Evolutionary conservation across 1,284 basidiomycete genomes (phyloP).

Genomic region (Phellinidium pouzarii): DNA sequence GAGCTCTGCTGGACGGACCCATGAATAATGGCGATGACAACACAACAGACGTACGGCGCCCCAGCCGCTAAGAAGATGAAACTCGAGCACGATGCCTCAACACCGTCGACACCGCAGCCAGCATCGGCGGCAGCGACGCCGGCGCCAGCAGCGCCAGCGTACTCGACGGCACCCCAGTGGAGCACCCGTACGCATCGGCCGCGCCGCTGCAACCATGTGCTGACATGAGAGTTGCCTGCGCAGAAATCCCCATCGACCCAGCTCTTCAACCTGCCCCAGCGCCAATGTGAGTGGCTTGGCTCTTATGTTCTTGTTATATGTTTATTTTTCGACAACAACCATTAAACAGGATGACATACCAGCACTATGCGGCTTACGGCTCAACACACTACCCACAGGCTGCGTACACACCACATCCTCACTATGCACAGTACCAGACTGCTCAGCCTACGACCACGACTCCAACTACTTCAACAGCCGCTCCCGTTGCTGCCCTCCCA

Average conservation of each 20-base stretch:
- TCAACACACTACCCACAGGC: slow-evolving; percentile 47
- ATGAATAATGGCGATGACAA: slow-evolving; percentile 16
- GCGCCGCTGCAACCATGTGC: slow-evolving; percentile 17
- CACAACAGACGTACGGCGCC: slow-evolving; percentile 5
- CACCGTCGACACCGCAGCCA: slow-evolving; percentile 19
- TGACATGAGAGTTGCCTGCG: not conserved
- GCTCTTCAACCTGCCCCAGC: slow-evolving; percentile 44
- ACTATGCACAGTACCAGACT: slow-evolving; percentile 45
- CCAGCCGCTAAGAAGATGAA: slow-evolving; percentile 19
- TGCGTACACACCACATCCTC: slow-evolving; percentile 32
- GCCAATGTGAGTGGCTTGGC: slow-evolving; percentile 32
- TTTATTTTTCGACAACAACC: slow-evolving; percentile 16
- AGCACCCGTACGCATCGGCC: slow-evolving; percentile 32
- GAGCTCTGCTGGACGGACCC: not conserved
- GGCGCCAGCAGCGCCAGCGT: slow-evolving; percentile 19
- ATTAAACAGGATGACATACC: slow-evolving; percentile 35
- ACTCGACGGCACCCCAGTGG: slow-evolving; percentile 36
- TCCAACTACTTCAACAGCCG: slow-evolving; percentile 22
- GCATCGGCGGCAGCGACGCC: slow-evolving; percentile 24
- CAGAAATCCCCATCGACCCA: slow-evolving; percentile 63
- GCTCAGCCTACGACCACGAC: slow-evolving; percentile 27
- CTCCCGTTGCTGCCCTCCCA: slow-evolving; percentile 14
- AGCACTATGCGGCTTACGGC: slow-evolving; percentile 29
- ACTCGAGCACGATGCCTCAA: slow-evolving; percentile 16
- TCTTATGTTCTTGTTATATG: not conserved